Percentiles rank a stretch among this genome's conserved stretches.
Conservation (phyloP, 129 eudicot genomes). For the Pulicaria dysenterica region DNA sequence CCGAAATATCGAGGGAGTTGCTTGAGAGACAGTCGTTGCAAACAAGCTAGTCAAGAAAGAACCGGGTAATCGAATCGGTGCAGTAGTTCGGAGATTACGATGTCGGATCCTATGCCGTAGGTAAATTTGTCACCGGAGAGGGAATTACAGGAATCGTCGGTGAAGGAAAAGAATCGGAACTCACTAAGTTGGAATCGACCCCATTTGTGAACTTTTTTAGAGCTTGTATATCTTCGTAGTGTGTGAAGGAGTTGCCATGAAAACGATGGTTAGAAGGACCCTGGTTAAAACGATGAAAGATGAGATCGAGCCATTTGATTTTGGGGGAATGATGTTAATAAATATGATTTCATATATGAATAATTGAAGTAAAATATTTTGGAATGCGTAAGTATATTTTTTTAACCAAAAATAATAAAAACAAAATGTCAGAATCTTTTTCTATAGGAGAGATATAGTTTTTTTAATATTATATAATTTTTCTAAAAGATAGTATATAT, state of each 20-base stretch:
- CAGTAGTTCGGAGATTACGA: slow-evolving; percentile 47
- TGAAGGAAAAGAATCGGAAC: slow-evolving; percentile 67
- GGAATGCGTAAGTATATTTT: too few species aligned
- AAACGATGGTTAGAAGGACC: slow-evolving; percentile 12
- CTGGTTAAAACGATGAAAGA: neutral
- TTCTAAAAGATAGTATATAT: too few species aligned
- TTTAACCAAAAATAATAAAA: too few species aligned
- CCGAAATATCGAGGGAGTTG: slow-evolving; percentile 62
- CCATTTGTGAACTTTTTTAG: slow-evolving; percentile 54
- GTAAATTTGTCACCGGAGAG: slow-evolving; percentile 66
- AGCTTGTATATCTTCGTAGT: slow-evolving; percentile 59
- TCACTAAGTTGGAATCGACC: slow-evolving; percentile 45
- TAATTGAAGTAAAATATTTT: too few species aligned
- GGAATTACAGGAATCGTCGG: slow-evolving; percentile 74
- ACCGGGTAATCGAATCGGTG: slow-evolving; percentile 67
- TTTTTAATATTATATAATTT: too few species aligned
- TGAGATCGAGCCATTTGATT: slow-evolving; percentile 15
- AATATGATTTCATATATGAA: too few species aligned
- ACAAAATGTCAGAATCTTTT: too few species aligned
- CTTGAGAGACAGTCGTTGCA: slow-evolving; percentile 53
- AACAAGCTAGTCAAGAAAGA: slow-evolving; percentile 57
- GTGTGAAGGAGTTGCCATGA: slow-evolving; percentile 46
- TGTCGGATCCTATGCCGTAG: slow-evolving; percentile 80
- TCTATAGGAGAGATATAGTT: too few species aligned
- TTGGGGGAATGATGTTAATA: neutral